Conservation (phyloP, 2,329 filamentous ascomycete genomes). For the Trichoderma harzianum region DNA sequence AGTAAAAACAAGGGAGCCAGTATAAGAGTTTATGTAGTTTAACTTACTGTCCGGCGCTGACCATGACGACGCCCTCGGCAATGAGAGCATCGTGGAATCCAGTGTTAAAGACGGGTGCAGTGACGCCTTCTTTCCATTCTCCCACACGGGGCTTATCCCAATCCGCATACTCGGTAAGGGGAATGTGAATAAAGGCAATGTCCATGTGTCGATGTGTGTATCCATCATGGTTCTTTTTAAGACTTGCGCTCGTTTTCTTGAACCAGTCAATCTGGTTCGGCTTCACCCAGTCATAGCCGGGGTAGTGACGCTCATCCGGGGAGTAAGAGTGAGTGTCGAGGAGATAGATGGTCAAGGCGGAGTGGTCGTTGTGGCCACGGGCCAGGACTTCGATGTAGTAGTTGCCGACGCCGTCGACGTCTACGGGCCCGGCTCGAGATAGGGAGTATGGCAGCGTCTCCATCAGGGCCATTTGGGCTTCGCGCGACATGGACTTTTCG, state of each 20-base stretch:
- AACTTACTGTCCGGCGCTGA: conserved; percentile 85
- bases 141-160: conserved; percentile 59
- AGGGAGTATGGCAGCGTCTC: conserved; percentile 86
- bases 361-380: conserved; percentile 74
- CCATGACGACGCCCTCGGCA: conserved; percentile 78
- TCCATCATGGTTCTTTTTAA: conserved; percentile 74
- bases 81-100: conserved; percentile 89
- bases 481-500: conserved; percentile 74
- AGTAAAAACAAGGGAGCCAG: not conserved
- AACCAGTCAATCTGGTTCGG: conserved; percentile 95
- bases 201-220: conserved; percentile 94
- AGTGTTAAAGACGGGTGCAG: conserved; percentile 84
- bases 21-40: not conserved
- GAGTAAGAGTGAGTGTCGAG: conserved; percentile 92
- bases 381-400: conserved; percentile 90
- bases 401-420: conserved; percentile 88
- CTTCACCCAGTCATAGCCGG: conserved; percentile 98
- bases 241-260: conserved; percentile 66
- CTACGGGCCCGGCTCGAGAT: conserved; percentile 75
- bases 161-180: conserved; percentile 80
- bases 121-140: conserved; percentile 76
- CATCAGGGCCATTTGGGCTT: conserved; percentile 79
- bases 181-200: conserved; percentile 96
- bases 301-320: conserved; percentile 80
- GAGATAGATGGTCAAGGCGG: conserved; percentile 89